phyloP scores from a whole-genome alignment of 164 flowering plant genomes.

The Aristolochia fimbriata region DNA sequence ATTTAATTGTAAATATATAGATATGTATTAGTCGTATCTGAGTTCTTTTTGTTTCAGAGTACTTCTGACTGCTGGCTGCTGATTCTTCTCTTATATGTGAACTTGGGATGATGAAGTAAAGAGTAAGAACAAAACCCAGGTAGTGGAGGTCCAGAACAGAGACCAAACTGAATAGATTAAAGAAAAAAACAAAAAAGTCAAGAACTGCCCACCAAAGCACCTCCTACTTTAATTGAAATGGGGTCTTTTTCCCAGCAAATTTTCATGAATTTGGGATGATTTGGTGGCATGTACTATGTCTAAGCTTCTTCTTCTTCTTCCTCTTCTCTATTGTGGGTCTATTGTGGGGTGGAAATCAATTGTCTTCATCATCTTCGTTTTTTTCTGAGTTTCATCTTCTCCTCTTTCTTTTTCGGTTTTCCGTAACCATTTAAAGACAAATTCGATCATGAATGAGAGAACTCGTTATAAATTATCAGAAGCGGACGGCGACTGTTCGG shows the following conservation, averaged over 20 bases:
- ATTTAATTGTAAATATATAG: too few relatives aligned
- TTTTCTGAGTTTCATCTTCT: background rate
- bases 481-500: too few relatives aligned
- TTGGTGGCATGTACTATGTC: constrained; percentile 2
- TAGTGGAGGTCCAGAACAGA: constrained; percentile 2
- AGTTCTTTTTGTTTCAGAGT: too few relatives aligned
- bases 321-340: too few relatives aligned
- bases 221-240: background rate
- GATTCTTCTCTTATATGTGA: background rate
- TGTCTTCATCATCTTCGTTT: background rate
- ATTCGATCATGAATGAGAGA: too few relatives aligned
- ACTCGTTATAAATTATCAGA: too few relatives aligned
- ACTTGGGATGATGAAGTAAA: background rate
- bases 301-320: background rate
- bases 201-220: constrained; percentile 3
- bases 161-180: background rate
- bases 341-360: background rate
- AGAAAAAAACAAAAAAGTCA: background rate
- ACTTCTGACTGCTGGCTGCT: background rate
- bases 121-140: background rate
- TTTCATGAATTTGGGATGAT: background rate
- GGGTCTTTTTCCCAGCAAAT: background rate
- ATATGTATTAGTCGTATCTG: too few relatives aligned
- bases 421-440: background rate
- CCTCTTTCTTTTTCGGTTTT: background rate